Evolutionary conservation across 805 yeast species (phyloP).

Genomic region (Cyberlindnera japonica): DNA sequence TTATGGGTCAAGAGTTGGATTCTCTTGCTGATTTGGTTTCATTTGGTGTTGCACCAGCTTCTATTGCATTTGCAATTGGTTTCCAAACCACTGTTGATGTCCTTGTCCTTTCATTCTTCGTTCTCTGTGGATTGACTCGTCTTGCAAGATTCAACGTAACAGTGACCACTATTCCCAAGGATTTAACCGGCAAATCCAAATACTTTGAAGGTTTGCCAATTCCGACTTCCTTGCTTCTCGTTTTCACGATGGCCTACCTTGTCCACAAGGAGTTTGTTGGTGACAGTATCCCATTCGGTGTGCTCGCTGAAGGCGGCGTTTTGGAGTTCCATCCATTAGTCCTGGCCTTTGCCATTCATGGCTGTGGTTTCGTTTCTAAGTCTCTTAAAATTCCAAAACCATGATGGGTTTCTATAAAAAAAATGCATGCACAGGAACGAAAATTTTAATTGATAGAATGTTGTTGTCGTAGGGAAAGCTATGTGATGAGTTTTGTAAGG

Average conservation of each 20-base stretch:
- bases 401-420: constrained; percentile 17
- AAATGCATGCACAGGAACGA: neutral
- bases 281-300: constrained; percentile 63
- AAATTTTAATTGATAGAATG: no score
- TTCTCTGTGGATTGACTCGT: constrained; percentile 88
- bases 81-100: constrained; percentile 81
- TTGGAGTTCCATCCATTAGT: constrained; percentile 75
- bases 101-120: constrained; percentile 73
- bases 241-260: constrained; percentile 64
- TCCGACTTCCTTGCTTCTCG: constrained; percentile 80
- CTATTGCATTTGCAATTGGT: constrained; percentile 89
- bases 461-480: no score
- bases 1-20: constrained; percentile 97
- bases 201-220: constrained; percentile 97
- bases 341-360: constrained; percentile 65
- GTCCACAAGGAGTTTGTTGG: constrained; percentile 50
- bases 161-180: constrained; percentile 89
- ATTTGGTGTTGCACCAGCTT: constrained; percentile 94
- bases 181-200: constrained; percentile 77
- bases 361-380: constrained; percentile 89
- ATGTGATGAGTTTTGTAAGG: no score
- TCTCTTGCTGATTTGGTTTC: constrained; percentile 93
- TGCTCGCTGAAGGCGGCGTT: constrained; percentile 47
- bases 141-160: constrained; percentile 95
- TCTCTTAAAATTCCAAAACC: constrained; percentile 89